Evolutionary conservation across 2,329 filamentous ascomycete species (phyloP), one percentile per base, ranked within the genome.

Genomic region (Gnomoniopsis sp.): DNA sequence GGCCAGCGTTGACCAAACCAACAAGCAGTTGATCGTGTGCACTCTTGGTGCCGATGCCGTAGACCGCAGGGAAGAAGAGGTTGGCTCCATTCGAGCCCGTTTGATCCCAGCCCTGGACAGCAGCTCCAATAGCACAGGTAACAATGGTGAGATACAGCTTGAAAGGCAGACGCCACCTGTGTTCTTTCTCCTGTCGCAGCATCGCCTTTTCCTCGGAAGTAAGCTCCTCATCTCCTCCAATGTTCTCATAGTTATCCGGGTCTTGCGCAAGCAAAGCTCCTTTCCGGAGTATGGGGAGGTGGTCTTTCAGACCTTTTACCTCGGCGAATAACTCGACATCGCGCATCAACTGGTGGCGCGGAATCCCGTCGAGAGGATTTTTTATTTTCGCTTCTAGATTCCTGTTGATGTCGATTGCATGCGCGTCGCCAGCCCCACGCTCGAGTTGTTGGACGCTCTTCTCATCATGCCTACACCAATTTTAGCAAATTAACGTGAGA

Each of bases 241-340:
- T 79, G 34, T 79, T 75, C 60, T 90, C 87, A 68, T 76, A 89
- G 33, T 79, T 77, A 8, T 75, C 74, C 0, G 88, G 88, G 64
- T 87, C 84, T 69, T 90, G 88, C 2, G 90, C 90, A 19, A 92
- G 81, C 11, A 93, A 77, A 3, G 89, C 90, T 33, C 88, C 90
- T 67, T 87, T 88, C 52, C 82, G 78, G 55, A 92, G 77, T n/a
- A 88, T 69, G 3, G 76, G 73, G 1, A 84, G 72, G 63, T 87
- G 79, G 53, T 88, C 81, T 1, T 74, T 71, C 23, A 92, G 77
- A 34, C 78, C 78, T 64, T 88, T 82, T 49, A 80, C 74, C 12
- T 75, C 74, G 48, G 85, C 87, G 67, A 89, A 90, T 19, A 76
- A 75, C 55, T 85, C 78, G 38, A 87, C 86, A 51, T 85, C 75